Percentiles rank a stretch among this genome's conserved stretches.
Conservation (phyloP, 495 filamentous ascomycete species). For the Penicillium angulare region DNA sequence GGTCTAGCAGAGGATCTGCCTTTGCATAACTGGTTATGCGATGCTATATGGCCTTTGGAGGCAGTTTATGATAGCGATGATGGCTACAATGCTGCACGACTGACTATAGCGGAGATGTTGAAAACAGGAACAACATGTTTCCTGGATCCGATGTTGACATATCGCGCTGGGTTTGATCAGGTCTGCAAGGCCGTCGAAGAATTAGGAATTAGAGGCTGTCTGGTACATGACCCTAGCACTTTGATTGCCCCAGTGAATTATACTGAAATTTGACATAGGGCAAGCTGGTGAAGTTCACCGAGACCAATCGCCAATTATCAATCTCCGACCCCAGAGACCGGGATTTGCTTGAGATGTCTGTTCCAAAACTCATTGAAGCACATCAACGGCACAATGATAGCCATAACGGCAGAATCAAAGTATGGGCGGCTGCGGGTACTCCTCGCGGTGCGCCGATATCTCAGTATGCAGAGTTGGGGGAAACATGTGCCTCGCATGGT, state of each 20-base stretch:
- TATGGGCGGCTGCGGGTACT: constrained; percentile 46
- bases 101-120: constrained; percentile 46
- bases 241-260: neutral
- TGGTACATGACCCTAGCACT: constrained; percentile 20
- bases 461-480: constrained; percentile 20
- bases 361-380: constrained; percentile 16
- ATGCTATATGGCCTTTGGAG: constrained; percentile 45
- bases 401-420: constrained; percentile 34
- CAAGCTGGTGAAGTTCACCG: constrained; percentile 35
- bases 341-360: constrained; percentile 30
- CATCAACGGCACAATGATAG: constrained; percentile 28
- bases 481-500: constrained; percentile 30
- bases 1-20: constrained; percentile 42
- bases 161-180: constrained; percentile 38
- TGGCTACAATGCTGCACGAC: constrained; percentile 37
- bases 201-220: constrained; percentile 41
- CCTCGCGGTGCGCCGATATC: constrained; percentile 32
- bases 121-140: constrained; percentile 47
- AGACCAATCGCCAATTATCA: constrained; percentile 28
- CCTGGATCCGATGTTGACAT: constrained; percentile 44
- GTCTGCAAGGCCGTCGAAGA: constrained; percentile 37
- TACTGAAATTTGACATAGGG: constrained; percentile 14
- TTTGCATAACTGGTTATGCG: constrained; percentile 41
- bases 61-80: constrained; percentile 34
- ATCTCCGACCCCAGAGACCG: constrained; percentile 34